These are phyloP conservation scores for Hirsutella rhossiliensis DNA, from an alignment of 2,329 filamentous ascomycete species.

Conservation along the genomic window DNA sequence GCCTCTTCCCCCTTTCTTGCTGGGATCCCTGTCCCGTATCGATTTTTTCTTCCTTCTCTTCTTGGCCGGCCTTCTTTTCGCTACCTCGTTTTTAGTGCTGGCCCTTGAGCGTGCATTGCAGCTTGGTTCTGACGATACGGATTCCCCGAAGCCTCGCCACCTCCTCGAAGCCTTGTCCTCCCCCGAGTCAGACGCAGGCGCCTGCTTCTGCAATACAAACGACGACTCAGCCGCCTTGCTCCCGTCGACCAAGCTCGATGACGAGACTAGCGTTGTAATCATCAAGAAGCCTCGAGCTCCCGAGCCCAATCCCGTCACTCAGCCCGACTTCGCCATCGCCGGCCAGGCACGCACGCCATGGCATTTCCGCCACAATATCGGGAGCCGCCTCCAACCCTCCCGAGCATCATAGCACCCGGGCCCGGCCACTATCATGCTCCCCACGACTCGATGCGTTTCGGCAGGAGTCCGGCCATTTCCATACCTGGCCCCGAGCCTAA, in stretches of 20 bases:
- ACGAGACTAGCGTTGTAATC: neutral
- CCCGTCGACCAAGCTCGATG: neutral
- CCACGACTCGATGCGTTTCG: conserved; percentile 17
- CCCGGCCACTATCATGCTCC: conserved; percentile 16
- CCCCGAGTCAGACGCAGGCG: neutral
- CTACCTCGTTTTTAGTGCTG: neutral
- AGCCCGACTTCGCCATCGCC: neutral
- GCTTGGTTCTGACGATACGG: conserved; percentile 10
- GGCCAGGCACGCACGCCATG: conserved; percentile 13
- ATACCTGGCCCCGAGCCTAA: conserved; percentile 26
- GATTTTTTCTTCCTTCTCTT: neutral
- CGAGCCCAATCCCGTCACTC: neutral
- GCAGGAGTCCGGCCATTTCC: conserved; percentile 25
- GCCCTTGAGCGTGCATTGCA: neutral
- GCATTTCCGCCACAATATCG: conserved; percentile 23
- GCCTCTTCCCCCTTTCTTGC: neutral
- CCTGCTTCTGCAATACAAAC: neutral
- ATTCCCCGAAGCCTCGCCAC: conserved; percentile 15
- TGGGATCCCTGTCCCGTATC: neutral
- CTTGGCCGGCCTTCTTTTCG: neutral
- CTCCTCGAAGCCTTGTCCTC: conserved; percentile 8
- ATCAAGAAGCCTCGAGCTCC: neutral
- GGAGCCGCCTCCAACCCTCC: conserved; percentile 20
- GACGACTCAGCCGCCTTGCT: neutral
- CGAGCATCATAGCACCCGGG: conserved; percentile 23